A percentile compares a stretch with the other conserved stretches of the same genome.
These are phyloP conservation scores for Puccinellia tenuiflora DNA, from an alignment of 176 grass and related monocot species.

Conservation along the genomic window DNA sequence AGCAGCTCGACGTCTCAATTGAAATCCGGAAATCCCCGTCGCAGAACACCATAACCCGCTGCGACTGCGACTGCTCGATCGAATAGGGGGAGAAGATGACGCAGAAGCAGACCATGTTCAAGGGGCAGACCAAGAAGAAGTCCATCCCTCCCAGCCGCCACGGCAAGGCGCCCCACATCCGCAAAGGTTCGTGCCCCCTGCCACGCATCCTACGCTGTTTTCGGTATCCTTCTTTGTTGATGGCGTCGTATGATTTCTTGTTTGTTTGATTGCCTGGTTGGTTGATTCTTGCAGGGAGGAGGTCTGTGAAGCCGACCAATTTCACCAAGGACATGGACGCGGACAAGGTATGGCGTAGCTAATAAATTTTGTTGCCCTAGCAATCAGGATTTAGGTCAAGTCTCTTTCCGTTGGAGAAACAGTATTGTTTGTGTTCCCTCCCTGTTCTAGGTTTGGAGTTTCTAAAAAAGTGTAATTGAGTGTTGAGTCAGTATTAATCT, in stretches of 20 bases:
- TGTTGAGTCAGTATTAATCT: neutral
- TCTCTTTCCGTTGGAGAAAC: neutral
- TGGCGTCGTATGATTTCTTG: neutral
- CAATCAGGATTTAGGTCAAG: neutral
- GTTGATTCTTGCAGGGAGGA: slow-evolving; percentile 56
- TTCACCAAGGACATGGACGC: slow-evolving; percentile 65
- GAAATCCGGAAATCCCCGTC: neutral
- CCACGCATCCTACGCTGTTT: neutral
- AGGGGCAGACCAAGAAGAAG: slow-evolving; percentile 78
- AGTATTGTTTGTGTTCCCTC: neutral
- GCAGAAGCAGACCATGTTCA: slow-evolving; percentile 85
- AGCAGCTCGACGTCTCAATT: neutral
- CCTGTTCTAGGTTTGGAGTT: neutral
- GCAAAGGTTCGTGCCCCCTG: slow-evolving; percentile 56
- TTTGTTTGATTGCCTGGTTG: neutral
- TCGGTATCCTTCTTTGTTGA: neutral
- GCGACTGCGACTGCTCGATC: neutral
- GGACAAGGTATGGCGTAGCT: slow-evolving; percentile 35
- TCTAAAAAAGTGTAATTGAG: neutral
- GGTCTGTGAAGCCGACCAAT: slow-evolving; percentile 54
- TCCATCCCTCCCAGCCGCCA: slow-evolving; percentile 76
- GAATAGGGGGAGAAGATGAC: slow-evolving; percentile 53
- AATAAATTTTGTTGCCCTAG: neutral
- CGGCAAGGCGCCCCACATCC: slow-evolving; percentile 56
- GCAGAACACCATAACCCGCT: neutral